Evolutionary conservation across 441 rosid species (phyloP), one percentile per base, ranked within the genome.

Genomic region (Manihot esculenta): DNA sequence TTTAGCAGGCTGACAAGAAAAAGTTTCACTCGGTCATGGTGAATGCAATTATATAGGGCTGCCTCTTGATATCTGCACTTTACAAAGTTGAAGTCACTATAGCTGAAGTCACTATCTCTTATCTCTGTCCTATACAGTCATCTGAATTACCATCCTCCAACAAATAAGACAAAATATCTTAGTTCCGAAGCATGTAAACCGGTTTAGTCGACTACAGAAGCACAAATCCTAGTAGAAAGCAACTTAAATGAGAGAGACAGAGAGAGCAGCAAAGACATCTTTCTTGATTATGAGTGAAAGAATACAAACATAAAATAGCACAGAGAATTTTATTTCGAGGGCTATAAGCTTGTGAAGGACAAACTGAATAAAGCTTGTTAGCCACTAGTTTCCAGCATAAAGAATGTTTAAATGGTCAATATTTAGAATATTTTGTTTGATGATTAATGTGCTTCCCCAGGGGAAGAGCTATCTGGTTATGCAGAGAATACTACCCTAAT

Each of bases 51-150:
- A 84, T 78, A 78, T 74, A 5, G 85, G 85, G 68, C 85, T 80
- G 45, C 70, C 85, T 74, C 76, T 80, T 12, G 81, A 80, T 72
- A 77, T 78, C 88, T 84, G 84, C 81, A 69, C 41, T 73, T 64
- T n/a, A n/a, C n/a, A n/a, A n/a, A n/a, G n/a, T n/a, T n/a, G n/a
- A n/a, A n/a, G n/a, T n/a, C n/a, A n/a, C 49, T 5, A 42, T 59
- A 72, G 53, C 65, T 60, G 68, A 17, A 69, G 76, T 78, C 77
- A 83, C 49, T 51, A 45, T 10, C 66, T 70, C 53, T 74, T 27
- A 20, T 18, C 42, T 45, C n/a, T 64, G 68, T 68, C 74, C 41
- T 27, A 66, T 20, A 51, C 67, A 64, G 26, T 63, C 53, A 58
- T 69, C 74, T 23, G 60, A 61, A 44, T 5, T 23, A 53, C 48